Evolutionary conservation across 352 stramenopile genomes (phyloP).

Genomic region (Globisporangium mamillatum): DNA sequence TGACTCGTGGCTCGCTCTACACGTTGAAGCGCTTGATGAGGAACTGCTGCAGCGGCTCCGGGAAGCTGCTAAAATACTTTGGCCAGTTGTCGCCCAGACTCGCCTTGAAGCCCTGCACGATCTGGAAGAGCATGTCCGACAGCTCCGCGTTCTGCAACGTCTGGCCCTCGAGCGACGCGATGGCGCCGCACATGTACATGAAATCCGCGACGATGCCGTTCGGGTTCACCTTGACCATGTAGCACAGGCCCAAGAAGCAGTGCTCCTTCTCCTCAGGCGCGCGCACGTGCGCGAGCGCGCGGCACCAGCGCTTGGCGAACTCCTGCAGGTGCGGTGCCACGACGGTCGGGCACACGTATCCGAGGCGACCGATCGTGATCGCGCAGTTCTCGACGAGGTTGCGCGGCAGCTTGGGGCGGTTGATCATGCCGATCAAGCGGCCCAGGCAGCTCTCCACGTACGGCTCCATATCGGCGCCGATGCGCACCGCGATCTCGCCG

Average conservation of each 20-base stretch:
- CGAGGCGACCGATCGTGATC: conserved; percentile 88
- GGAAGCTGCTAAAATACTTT: conserved; percentile 84
- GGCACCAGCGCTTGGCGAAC: conserved; percentile 89
- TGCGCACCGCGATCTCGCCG: conserved; percentile 86
- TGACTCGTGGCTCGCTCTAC: conserved; percentile 25
- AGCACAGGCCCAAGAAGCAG: conserved; percentile 87
- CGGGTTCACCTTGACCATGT: conserved; percentile 90
- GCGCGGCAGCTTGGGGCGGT: conserved; percentile 80
- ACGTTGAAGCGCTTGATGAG: conserved; percentile 81
- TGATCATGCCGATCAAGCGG: conserved; percentile 84
- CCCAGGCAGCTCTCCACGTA: conserved; percentile 71
- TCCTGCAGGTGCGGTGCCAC: conserved; percentile 81
- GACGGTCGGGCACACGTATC: conserved; percentile 80
- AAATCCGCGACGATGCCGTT: conserved; percentile 86
- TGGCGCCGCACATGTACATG: conserved; percentile 89
- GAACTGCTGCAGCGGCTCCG: conserved; percentile 76
- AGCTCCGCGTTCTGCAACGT: conserved; percentile 75
- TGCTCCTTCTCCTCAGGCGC: conserved; percentile 88
- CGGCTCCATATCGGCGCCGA: conserved; percentile 81
- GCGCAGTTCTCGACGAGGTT: conserved; percentile 89
- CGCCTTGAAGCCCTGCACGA: conserved; percentile 87
- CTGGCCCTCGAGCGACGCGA: conserved; percentile 83
- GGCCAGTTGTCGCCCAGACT: conserved; percentile 86
- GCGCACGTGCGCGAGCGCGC: conserved; percentile 78
- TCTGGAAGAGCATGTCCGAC: conserved; percentile 86